phyloP scores from a whole-genome alignment of 352 stramenopile species.

The Pythium brassicae region DNA sequence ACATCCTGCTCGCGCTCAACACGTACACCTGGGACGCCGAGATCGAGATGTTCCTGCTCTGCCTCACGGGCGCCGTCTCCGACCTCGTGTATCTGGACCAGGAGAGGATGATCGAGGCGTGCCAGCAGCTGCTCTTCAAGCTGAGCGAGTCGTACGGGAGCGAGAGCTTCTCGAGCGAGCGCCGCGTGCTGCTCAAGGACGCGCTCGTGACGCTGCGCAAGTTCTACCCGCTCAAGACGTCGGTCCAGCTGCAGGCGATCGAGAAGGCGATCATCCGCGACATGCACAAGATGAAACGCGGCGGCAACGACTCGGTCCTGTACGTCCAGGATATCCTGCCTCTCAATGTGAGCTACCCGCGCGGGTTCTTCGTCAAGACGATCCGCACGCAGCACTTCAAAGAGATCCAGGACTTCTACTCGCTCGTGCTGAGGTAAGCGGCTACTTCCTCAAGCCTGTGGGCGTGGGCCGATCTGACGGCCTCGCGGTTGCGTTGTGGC shows the following conservation, averaged over 20 bases:
- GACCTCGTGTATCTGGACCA: slow-evolving; percentile 72
- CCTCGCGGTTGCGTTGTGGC: background rate
- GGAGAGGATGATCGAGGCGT: slow-evolving; percentile 58
- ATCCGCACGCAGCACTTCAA: slow-evolving; percentile 80
- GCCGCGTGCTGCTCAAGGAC: slow-evolving; percentile 65
- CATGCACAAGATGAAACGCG: slow-evolving; percentile 76
- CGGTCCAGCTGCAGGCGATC: slow-evolving; percentile 62
- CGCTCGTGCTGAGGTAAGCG: slow-evolving; percentile 30
- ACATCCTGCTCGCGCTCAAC: slow-evolving; percentile 67
- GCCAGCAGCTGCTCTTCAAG: slow-evolving; percentile 36
- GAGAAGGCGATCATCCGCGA: slow-evolving; percentile 75
- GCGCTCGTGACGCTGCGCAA: slow-evolving; percentile 65
- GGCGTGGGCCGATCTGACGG: background rate
- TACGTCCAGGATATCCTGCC: slow-evolving; percentile 75
- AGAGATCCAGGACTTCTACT: slow-evolving; percentile 79
- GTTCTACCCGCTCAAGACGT: slow-evolving; percentile 78
- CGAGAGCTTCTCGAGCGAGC: slow-evolving; percentile 50
- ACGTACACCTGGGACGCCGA: slow-evolving; percentile 71
- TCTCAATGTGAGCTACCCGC: slow-evolving; percentile 32
- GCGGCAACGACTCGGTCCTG: slow-evolving; percentile 63
- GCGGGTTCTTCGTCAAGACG: slow-evolving; percentile 75
- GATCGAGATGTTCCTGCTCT: slow-evolving; percentile 75
- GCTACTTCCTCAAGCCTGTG: background rate
- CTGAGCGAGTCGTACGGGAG: slow-evolving; percentile 49
- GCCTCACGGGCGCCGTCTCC: slow-evolving; percentile 59